Evolutionary conservation across 441 rosid genomes (phyloP), one percentile per base, ranked within the genome.

Genomic region (Brassica hybrid): DNA sequence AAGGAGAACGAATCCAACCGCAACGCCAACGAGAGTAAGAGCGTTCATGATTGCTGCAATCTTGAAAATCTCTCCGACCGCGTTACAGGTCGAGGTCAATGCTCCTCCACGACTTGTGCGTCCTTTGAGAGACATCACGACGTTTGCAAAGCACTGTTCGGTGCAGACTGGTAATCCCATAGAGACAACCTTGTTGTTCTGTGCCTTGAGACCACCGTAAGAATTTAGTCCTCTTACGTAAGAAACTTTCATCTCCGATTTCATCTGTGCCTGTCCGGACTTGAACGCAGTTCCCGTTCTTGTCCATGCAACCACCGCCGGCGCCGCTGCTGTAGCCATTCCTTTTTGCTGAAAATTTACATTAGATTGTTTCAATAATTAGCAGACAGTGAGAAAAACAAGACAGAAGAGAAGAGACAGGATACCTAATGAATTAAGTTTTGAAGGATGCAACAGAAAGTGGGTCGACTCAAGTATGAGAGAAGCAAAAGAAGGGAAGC

Each of bases 1-100:
- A 19, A 91, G 92, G 41, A 91, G 92, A 73, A 88, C 93, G 57
- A 91, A 88, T 14, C 98, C 96, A 63, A 88, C 86, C 0, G 93
- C 94, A 30, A 91, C 92, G 43, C 96, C 94, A 67, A 93, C 67
- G 58, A 88, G 87, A 66, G 81, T 82, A 72, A 90, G 89, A 23
- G 84, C 96, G 27, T 86, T 88, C 88, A 88, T 83, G 60, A 83
- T 86, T 1, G 93, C 91, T 2, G 90, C 97, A 23, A 92, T 89
- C 82, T 68, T 81, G 83, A 90, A 90, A 18, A 90, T 92, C 87
- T 90, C 94, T 1, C 57, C 92, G 0, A 71, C 80, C 0, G 79
- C 90, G 13, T 69, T 78, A 87, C 96, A 93, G 11, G 83, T 83
- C 0, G 91, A 69, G 67, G 87, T 72, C 11, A 89, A 74, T 1